A percentile compares a stretch with the other conserved stretches of the same genome.
Evolutionary conservation across 768 basidiomycete genomes (phyloP).

Genomic region (Rhodotorula sphaerocarpa): DNA sequence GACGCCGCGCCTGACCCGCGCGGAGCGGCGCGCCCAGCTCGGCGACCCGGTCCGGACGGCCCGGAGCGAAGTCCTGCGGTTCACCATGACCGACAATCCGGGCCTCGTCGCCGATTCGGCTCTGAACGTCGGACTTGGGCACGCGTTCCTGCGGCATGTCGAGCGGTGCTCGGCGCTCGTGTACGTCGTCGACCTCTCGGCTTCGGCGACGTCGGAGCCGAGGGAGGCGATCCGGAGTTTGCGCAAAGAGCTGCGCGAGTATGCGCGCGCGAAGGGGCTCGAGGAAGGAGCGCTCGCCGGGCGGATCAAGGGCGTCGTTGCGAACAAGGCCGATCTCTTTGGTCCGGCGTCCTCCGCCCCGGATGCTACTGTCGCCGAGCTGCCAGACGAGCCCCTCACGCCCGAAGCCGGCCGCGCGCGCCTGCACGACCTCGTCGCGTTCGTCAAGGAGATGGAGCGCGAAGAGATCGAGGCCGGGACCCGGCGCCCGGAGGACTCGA

Average conservation of each 20-base stretch:
- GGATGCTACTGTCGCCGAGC: conserved; percentile 46
- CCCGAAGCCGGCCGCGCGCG: conserved; percentile 1
- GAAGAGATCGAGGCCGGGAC: conserved; percentile 44
- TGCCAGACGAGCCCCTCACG: conserved; percentile 48
- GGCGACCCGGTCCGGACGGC: no score
- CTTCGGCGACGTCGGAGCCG: conserved; percentile 51
- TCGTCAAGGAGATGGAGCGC: neutral
- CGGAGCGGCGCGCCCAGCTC: conserved; percentile 6
- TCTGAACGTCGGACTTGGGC: conserved; percentile 83
- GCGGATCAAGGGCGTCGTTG: conserved; percentile 71
- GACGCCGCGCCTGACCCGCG: conserved; percentile 1
- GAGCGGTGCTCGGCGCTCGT: conserved; percentile 82
- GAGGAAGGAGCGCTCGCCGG: conserved; percentile 69
- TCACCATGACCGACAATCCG: conserved; percentile 95
- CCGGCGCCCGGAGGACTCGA: conserved; percentile 45
- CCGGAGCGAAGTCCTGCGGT: conserved; percentile 63
- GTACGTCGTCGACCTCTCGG: conserved; percentile 82
- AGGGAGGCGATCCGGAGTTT: conserved; percentile 68
- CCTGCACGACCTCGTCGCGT: conserved; percentile 4
- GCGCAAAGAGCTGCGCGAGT: conserved; percentile 69
- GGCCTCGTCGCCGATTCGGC: conserved; percentile 78
- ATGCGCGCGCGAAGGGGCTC: conserved; percentile 34
- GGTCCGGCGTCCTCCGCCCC: conserved; percentile 43
- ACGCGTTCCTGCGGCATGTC: conserved; percentile 85
- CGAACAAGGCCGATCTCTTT: conserved; percentile 90